Evolutionary conservation across 148 eudicot species (phyloP).

Genomic region (Talinum fruticosum): DNA sequence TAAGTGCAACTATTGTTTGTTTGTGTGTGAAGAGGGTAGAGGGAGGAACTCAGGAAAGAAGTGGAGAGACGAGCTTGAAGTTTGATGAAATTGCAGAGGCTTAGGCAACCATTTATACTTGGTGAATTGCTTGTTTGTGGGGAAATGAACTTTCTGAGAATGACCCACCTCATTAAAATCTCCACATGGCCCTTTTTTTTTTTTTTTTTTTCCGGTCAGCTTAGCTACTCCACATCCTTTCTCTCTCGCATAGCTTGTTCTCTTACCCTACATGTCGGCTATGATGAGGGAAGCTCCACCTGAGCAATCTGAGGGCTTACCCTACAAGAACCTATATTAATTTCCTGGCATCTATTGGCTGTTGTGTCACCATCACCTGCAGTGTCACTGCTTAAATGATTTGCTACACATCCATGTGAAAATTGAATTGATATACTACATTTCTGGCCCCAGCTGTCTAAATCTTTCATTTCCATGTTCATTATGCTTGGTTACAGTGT

Average conservation of each 20-base stretch:
- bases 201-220: no score
- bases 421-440: background rate
- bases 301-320: no score
- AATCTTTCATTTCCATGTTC: background rate
- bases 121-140: background rate
- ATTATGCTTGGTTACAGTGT: background rate
- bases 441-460: slow-evolving; percentile 1
- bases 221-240: background rate
- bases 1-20: background rate
- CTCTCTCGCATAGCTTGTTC: background rate
- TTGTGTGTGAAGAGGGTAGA: background rate
- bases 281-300: background rate
- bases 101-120: slow-evolving; percentile 8
- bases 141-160: background rate
- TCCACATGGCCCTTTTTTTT: background rate
- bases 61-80: background rate
- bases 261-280: background rate
- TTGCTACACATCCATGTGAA: slow-evolving; percentile 9
- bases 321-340: background rate
- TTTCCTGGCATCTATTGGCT: background rate
- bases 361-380: background rate
- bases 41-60: background rate
- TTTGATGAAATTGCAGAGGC: background rate
- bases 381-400: background rate
- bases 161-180: background rate